These are phyloP conservation scores for Rhynchospora tenuis DNA, from an alignment of 176 grass and related monocot genomes.

Conservation along the genomic window DNA sequence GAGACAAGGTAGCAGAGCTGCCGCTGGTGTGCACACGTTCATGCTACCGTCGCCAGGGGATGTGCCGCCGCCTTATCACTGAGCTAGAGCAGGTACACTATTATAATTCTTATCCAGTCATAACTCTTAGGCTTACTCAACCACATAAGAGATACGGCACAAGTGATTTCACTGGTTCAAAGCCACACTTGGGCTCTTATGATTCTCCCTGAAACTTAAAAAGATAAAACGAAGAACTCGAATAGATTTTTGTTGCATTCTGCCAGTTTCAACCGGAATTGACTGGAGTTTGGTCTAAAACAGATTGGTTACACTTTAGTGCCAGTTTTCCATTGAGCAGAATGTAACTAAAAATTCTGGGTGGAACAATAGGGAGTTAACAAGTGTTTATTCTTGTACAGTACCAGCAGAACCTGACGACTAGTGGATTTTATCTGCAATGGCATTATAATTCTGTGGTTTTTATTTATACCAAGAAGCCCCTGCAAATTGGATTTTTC, in stretches of 20 bases:
- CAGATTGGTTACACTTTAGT: background rate
- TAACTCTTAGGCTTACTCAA: background rate
- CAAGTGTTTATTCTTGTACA: background rate
- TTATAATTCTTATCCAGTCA: background rate
- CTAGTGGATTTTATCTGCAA: background rate
- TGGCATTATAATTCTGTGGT: too few relatives aligned
- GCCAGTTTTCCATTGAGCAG: background rate
- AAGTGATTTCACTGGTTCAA: background rate
- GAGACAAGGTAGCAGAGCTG: slow-evolving; percentile 61
- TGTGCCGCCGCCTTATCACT: slow-evolving; percentile 53
- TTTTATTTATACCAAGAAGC: background rate
- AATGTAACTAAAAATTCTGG: background rate
- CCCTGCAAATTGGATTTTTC: background rate
- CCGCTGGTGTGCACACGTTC: slow-evolving; percentile 57
- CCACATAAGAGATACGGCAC: background rate
- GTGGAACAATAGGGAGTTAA: background rate
- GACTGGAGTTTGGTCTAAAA: background rate
- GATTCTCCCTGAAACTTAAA: background rate
- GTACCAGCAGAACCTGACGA: background rate
- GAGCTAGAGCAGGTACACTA: slow-evolving; percentile 55
- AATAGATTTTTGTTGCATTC: background rate
- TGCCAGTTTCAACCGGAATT: background rate
- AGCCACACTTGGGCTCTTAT: background rate
- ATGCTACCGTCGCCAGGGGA: slow-evolving; percentile 41
- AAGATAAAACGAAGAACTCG: background rate